Conservation (phyloP, 306 rosid genomes). For the Vigna radiata region DNA sequence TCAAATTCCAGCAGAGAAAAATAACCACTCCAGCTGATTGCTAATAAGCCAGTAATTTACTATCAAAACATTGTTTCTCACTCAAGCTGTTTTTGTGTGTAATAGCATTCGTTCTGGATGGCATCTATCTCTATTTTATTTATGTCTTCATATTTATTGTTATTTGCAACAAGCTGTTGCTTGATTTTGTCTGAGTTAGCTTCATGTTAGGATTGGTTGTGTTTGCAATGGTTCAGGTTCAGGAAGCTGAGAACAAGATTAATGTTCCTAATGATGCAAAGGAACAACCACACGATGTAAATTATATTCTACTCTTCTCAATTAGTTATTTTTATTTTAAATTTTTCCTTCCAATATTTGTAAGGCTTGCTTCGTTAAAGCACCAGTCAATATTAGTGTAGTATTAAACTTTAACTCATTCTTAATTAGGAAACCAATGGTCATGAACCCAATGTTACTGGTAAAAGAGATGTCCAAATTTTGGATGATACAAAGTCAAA, state of each 20-base stretch:
- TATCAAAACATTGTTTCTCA: too few species aligned
- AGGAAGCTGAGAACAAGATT: slow-evolving; percentile 45
- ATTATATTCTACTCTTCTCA: slow-evolving; percentile 35
- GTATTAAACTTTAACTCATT: slow-evolving; percentile 31
- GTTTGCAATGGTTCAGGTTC: slow-evolving; percentile 56
- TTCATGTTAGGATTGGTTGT: slow-evolving; percentile 42
- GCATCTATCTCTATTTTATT: too few species aligned
- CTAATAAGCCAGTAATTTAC: too few species aligned
- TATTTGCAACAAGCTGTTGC: neutral
- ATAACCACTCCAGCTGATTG: too few species aligned
- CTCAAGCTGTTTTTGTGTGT: too few species aligned
- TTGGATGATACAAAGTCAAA: slow-evolving; percentile 38
- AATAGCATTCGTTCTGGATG: too few species aligned
- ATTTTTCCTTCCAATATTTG: slow-evolving; percentile 2
- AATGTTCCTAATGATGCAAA: slow-evolving; percentile 40
- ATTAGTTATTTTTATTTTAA: neutral
- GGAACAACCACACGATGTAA: slow-evolving; percentile 49
- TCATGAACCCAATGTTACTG: slow-evolving; percentile 37
- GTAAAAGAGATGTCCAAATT: slow-evolving; percentile 38
- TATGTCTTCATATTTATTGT: too few species aligned
- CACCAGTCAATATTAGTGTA: neutral
- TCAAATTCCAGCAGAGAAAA: too few species aligned
- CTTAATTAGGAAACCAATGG: slow-evolving; percentile 55
- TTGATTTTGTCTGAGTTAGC: slow-evolving; percentile 35
- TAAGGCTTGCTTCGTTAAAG: neutral